Base-by-base conservation (phyloP, 75 land plant genomes). In the Ceratopteris richardii region DNA sequence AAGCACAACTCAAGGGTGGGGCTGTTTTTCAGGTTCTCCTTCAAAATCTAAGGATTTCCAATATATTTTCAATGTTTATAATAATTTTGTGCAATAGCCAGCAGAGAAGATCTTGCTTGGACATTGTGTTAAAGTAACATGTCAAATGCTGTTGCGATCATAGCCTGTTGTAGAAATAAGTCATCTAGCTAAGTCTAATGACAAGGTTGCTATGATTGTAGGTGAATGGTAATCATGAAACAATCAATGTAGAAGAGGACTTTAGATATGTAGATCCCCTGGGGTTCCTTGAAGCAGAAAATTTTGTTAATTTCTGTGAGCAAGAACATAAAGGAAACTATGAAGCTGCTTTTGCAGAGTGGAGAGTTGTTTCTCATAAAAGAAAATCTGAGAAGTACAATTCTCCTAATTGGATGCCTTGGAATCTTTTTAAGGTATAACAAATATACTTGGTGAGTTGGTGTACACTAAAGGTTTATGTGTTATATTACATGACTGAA, bases 171-270 rank as follows among this genome's bases (percentile, higher is more conserved):
- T n/a, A n/a, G n/a, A n/a, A n/a, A n/a, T n/a, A n/a, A n/a, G n/a
- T n/a, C n/a, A n/a, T n/a, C n/a, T n/a, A n/a, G n/a, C n/a, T n/a
- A n/a, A n/a, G n/a, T n/a, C n/a, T n/a, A n/a, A n/a, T n/a, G n/a
- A n/a, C n/a, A n/a, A n/a, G n/a, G n/a, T n/a, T n/a, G n/a, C n/a
- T n/a, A n/a, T n/a, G n/a, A n/a, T n/a, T 33, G 9, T 33, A 88
- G 98, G 75, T 93, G 10, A 78, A 85, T 73, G 98, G 98, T 25
- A 93, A 93, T 60, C 98, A 93, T 66, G 98, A 93, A 66, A 85
- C 98, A 43, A 89, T 93, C 85, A 93, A 93, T 66, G 85, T 93
- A 7, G 87, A 79, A 56, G 90, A 88, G 58, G 98, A 93, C 71
- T 93, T 93, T 52, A 76, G 90, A 39, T 85, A 81, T 73, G 94